Evolutionary conservation across 106 monocot species (phyloP).

Genomic region (Allium fistulosum): DNA sequence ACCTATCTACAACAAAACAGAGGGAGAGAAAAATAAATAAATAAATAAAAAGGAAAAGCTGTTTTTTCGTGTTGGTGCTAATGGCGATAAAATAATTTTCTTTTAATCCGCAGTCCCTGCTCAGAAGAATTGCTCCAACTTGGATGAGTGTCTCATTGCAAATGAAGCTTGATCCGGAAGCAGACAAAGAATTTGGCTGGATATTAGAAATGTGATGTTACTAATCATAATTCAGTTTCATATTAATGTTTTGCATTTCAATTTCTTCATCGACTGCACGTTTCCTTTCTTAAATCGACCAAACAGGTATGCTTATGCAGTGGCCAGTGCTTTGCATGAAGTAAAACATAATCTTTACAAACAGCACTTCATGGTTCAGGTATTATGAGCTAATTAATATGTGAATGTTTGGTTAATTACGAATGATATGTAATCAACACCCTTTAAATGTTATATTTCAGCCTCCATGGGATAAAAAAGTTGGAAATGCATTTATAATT

Average conservation of each 20-base stretch:
- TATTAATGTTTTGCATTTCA: not conserved
- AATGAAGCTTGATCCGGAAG: constrained; percentile 88
- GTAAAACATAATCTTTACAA: constrained; percentile 78
- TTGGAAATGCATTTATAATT: not conserved
- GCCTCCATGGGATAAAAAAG: not conserved
- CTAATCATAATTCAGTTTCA: not conserved
- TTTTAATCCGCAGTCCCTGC: constrained; percentile 5
- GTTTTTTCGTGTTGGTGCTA: too few species aligned
- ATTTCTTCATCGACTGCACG: not conserved
- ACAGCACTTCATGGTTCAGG: constrained; percentile 90
- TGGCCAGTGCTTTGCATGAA: constrained; percentile 85
- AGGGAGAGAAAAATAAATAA: too few species aligned
- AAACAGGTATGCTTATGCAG: constrained; percentile 79
- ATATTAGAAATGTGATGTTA: constrained; percentile 72
- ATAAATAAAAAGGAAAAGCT: too few species aligned
- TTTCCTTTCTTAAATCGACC: not conserved
- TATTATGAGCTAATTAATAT: not conserved
- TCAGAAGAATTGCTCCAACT: constrained; percentile 92
- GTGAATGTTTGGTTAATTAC: too few species aligned
- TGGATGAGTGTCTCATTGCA: constrained; percentile 90
- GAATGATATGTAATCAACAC: not conserved
- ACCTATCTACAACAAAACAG: too few species aligned
- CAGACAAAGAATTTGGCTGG: constrained; percentile 93
- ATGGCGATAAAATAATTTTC: too few species aligned
- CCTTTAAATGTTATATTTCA: not conserved